These are phyloP conservation scores for Bisporella sp. DNA, from an alignment of 2,329 filamentous ascomycete species.

Conservation along the genomic window DNA sequence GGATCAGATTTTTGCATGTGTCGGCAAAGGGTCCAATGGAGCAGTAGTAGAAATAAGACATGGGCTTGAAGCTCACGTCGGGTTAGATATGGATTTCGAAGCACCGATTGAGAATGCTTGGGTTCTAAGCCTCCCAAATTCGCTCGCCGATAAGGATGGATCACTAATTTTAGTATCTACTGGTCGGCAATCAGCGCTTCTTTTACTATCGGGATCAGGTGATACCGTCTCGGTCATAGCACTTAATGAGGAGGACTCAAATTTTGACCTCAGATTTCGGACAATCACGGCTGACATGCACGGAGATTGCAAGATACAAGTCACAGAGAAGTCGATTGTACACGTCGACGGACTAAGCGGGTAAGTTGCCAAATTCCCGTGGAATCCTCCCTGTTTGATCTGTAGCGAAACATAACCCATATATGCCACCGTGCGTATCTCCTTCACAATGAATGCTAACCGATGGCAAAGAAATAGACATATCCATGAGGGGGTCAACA, in stretches of 20 bases:
- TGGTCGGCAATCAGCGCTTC: conserved; percentile 21
- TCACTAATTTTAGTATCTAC: conserved; percentile 23
- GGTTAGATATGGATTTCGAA: conserved; percentile 45
- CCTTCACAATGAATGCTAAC: neutral
- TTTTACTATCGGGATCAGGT: conserved; percentile 36
- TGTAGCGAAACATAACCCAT: too few relatives aligned
- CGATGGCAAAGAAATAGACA: conserved; percentile 4
- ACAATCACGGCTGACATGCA: conserved; percentile 41
- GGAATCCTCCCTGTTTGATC: too few relatives aligned
- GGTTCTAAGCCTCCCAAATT: conserved; percentile 34
- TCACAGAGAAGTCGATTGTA: conserved; percentile 39
- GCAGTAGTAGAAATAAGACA: conserved; percentile 61
- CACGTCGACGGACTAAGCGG: conserved; percentile 7
- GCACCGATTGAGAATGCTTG: conserved; percentile 45
- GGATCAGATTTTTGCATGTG: conserved; percentile 61
- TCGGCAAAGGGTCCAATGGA: conserved; percentile 55
- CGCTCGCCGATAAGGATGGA: conserved; percentile 7
- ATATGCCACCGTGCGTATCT: too few relatives aligned
- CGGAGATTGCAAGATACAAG: conserved; percentile 40
- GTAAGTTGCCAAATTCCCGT: conserved; percentile 11
- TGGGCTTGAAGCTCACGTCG: conserved; percentile 63
- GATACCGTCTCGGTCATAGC: conserved; percentile 32
- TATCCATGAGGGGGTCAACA: conserved; percentile 7
- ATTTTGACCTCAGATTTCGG: conserved; percentile 45
- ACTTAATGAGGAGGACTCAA: conserved; percentile 12